Evolutionary conservation across 75 land plant species (phyloP).

Genomic region (Cupressus sempervirens): DNA sequence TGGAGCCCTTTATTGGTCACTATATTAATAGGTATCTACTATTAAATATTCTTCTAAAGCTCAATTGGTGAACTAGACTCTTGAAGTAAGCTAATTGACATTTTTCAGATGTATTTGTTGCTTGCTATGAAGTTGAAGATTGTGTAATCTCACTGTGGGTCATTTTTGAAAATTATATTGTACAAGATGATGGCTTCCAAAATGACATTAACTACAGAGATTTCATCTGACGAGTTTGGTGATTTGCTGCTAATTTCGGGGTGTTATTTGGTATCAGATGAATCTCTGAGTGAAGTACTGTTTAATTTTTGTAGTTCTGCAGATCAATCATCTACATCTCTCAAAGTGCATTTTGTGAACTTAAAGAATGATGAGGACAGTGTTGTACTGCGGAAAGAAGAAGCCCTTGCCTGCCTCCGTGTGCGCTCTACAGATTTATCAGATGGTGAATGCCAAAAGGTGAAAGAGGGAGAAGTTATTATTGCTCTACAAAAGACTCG

Average conservation of each 20-base stretch:
- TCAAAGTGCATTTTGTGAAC: neutral
- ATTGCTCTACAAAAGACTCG: slow-evolving; percentile 19
- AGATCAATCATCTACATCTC: neutral
- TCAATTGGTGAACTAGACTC: neutral
- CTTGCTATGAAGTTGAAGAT: neutral
- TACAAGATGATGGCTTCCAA: neutral
- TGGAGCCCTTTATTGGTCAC: too few species aligned
- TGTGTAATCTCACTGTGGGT: neutral
- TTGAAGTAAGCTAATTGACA: too few species aligned
- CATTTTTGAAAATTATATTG: neutral
- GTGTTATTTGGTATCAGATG: neutral
- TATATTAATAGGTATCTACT: neutral
- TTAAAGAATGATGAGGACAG: neutral
- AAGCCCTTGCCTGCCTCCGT: slow-evolving; percentile 23
- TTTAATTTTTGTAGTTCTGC: slow-evolving; percentile 9
- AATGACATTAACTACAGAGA: neutral
- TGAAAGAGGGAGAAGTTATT: slow-evolving; percentile 30
- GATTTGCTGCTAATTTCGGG: neutral
- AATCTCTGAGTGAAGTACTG: neutral
- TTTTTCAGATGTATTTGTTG: neutral
- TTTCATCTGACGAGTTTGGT: neutral
- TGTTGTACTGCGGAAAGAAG: slow-evolving; percentile 15
- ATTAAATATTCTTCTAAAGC: neutral
- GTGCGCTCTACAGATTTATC: slow-evolving; percentile 26
- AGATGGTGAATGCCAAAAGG: slow-evolving; percentile 23